Evolutionary conservation across 768 basidiomycete species (phyloP), one percentile per base, ranked within the genome.

Genomic region (Suillus fuscotomentosus): DNA sequence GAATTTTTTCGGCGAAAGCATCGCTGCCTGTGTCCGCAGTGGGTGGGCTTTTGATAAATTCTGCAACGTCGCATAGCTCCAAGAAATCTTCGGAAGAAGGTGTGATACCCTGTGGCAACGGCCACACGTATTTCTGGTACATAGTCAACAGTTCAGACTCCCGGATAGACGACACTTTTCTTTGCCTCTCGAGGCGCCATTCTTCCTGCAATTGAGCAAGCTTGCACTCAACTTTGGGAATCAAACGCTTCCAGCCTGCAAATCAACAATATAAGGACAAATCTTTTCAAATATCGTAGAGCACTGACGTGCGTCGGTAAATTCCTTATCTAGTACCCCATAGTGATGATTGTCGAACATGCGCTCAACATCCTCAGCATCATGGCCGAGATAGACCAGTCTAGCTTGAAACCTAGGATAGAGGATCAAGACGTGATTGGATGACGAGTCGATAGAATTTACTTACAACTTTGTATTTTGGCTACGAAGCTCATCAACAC

Each of bases 221-320:
- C 31, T 34, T 59, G 3, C 22, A 14, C 51, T 57, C 60, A 8
- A 61, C 31, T 17, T 31, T 61, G 5, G 60, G 60, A 3, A 45
- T 31, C 11, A 61, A 34, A 24, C 17, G 51, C n/a, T 50, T 22
- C 60, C 60, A 61, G 11, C 60, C 60, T 61, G 36, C 1, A 61
- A 34, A 56, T 34, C n/a, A 2, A 17, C n/a, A 9, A 41, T 11
- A 9, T 41, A 11, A 39, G 14, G 22, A 39, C 36, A 8, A 14
- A 11, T 13, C 5, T 27, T 5, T 20, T 24, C 17, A 17, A 22
- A n/a, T 17, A 14, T n/a, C 10, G 17, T 1, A 5, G 10, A 31
- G 6, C 13, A 61, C 51, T 61, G 43, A 57, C 60, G 60, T 22
- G 60, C 8, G 13, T 61, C 60, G 11, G 60, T 61, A 38, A 61